These are phyloP conservation scores for Melampsora americana DNA, from an alignment of 1,284 basidiomycete genomes.

Conservation along the genomic window DNA sequence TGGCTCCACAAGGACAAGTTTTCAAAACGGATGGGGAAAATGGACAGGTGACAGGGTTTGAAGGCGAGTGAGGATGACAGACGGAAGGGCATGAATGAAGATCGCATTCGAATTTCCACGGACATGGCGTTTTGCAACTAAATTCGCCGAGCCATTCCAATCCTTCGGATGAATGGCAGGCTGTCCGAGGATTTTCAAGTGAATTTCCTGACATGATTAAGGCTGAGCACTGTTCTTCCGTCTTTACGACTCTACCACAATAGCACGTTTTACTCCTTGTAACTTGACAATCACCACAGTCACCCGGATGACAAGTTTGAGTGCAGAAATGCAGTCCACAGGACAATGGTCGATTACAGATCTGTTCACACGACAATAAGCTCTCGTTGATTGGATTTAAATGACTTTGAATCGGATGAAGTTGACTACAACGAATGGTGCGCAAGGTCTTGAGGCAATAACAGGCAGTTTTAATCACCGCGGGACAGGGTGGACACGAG, in stretches of 20 bases:
- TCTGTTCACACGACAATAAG: conserved; percentile 25
- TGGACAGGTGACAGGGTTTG: conserved; percentile 16
- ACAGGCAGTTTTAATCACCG: conserved; percentile 28
- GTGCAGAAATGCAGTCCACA: conserved; percentile 38
- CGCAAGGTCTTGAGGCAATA: conserved; percentile 25
- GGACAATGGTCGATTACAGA: conserved; percentile 5
- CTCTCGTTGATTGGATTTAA: conserved; percentile 13
- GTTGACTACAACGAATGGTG: conserved; percentile 38
- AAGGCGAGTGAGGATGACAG: conserved; percentile 33
- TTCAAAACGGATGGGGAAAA: conserved; percentile 18
- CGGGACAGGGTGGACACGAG: conserved; percentile 33
- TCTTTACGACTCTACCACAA: conserved; percentile 4
- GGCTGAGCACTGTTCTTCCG: conserved; percentile 28
- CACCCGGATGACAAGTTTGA: conserved; percentile 25
- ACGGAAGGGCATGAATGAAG: conserved; percentile 33
- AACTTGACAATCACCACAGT: conserved; percentile 22
- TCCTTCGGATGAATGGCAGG: conserved; percentile 18
- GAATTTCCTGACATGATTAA: background rate
- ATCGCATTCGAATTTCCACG: conserved; percentile 33
- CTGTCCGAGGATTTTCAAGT: background rate
- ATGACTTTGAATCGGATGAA: conserved; percentile 13
- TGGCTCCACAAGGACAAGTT: conserved; percentile 31
- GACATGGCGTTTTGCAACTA: conserved; percentile 22
- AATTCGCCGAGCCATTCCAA: conserved; percentile 34
- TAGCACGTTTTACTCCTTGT: conserved; percentile 31